Percentiles rank a stretch among this genome's conserved stretches.
These are phyloP conservation scores for Neotropicomus parvogracilis DNA, from an alignment of 1,284 basidiomycete species.

Conservation along the genomic window DNA sequence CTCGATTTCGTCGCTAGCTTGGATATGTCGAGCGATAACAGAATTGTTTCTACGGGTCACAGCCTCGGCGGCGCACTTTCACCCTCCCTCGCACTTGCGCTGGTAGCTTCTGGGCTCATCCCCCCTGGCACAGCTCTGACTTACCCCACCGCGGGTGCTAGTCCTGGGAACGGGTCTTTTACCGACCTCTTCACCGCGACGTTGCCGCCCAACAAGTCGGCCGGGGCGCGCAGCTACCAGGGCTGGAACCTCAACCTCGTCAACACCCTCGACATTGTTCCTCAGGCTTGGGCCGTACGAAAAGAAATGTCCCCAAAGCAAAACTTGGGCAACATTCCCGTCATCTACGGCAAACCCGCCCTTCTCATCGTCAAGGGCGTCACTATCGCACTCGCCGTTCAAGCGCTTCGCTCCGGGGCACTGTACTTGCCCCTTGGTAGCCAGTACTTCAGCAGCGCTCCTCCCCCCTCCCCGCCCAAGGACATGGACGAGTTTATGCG, in stretches of 20 bases:
- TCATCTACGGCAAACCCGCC: background rate
- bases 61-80: constrained; percentile 1
- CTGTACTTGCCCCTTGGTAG: background rate
- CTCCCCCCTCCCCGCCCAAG: no score
- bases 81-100: background rate
- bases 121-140: background rate
- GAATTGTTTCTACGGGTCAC: background rate
- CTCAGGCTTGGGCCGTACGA: background rate
- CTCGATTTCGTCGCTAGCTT: background rate
- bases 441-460: background rate
- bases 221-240: background rate
- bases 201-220: background rate
- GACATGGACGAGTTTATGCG: no score
- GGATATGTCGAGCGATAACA: background rate
- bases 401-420: background rate
- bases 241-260: constrained; percentile 1
- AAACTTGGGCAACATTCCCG: background rate
- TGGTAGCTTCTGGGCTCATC: background rate
- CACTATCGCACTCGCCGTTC: background rate
- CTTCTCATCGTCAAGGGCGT: background rate
- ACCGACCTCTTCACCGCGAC: background rate
- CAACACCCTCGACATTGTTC: background rate
- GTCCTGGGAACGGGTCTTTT: background rate
- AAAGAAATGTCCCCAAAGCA: background rate
- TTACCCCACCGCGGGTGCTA: background rate